phyloP scores from a whole-genome alignment of 805 yeast species.

The Metschnikowia amazonensis region DNA sequence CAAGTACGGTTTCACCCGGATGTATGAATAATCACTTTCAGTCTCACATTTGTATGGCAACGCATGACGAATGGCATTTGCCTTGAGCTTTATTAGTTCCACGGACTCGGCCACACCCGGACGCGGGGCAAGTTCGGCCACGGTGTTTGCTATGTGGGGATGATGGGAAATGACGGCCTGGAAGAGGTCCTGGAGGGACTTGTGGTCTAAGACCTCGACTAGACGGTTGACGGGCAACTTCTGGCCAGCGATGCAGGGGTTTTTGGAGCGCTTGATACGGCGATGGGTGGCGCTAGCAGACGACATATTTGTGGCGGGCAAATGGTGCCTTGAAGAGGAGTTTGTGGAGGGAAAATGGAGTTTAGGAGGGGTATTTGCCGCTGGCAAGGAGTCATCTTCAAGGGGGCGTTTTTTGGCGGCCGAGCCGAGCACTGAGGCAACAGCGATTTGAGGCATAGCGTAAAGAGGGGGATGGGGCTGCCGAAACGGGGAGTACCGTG shows the following conservation, averaged over 20 bases:
- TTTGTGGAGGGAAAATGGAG: not conserved
- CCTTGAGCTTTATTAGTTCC: slow-evolving; percentile 44
- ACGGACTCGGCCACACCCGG: slow-evolving; percentile 54
- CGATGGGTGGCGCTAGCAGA: not conserved
- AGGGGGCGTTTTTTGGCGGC: slow-evolving; percentile 4
- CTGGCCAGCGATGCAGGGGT: slow-evolving; percentile 51
- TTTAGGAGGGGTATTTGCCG: slow-evolving; percentile 1
- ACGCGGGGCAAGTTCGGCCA: slow-evolving; percentile 52
- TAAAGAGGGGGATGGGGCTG: not conserved
- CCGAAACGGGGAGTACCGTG: not conserved
- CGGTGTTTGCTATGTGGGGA: slow-evolving; percentile 56
- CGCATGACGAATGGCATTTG: slow-evolving; percentile 41
- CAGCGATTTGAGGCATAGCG: slow-evolving; percentile 4
- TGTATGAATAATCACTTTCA: slow-evolving; percentile 69
- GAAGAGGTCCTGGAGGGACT: slow-evolving; percentile 51
- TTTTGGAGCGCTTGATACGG: slow-evolving; percentile 30
- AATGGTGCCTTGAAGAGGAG: not conserved
- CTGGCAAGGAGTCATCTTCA: slow-evolving; percentile 1
- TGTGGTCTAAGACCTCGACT: slow-evolving; percentile 63
- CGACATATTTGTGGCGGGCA: slow-evolving; percentile 3
- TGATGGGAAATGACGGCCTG: slow-evolving; percentile 50
- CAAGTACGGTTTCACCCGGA: slow-evolving; percentile 64
- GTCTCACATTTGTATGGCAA: slow-evolving; percentile 77
- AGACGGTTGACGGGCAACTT: slow-evolving; percentile 59
- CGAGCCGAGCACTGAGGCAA: not conserved